Base-by-base conservation (phyloP, 1,139 yeast species). In the Arxiozyma slooffiae region DNA sequence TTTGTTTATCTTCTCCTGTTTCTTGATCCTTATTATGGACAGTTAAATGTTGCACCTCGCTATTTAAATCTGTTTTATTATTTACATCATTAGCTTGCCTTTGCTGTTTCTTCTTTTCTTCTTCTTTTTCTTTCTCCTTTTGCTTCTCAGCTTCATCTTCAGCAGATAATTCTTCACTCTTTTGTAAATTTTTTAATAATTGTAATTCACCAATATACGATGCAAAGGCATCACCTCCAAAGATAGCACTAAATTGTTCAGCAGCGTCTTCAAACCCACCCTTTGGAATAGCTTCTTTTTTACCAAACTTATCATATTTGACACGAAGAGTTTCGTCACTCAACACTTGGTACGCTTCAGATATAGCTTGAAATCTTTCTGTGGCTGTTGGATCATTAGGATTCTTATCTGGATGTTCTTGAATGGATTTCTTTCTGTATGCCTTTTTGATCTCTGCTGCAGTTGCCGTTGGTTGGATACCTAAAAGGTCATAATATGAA, bases 381-480 rank as follows among this genome's bases (percentile, higher is more conserved):
- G 85, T 87, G 1, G 89, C 88, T 34, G 71, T 74, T 20, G 87
- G 86, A 60, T 83, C 85, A 59, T 82, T 80, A 6, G 96, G 97
- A 61, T 90, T 88, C 72, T 92, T 92, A 68, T 92, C 98, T 0
- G 97, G 97, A 67, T 92, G 98, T 56, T 87, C 84, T 53, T 71
- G 75, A 61, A 90, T 81, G 7, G 97, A 97, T 63, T 84, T 82
- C 69, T 84, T 85, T 55, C 98, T 76, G 70, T 92, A 92, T 0
- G 97, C 96, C 67, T 86, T 88, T 69, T 92, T 92, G 68, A 92
- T 90, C 54, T 87, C 95, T 36, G 79, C 74, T 8, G 83, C 79
- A 1, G 90, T 79, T 38, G 97, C 97, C 22, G 78, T 78, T 7
- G 83, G 74, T 40, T 71, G 57, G 30, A 92, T 75, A 21, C 79